Base-by-base conservation (phyloP, 257 asterid genomes). In the Fraxinus pennsylvanica region DNA sequence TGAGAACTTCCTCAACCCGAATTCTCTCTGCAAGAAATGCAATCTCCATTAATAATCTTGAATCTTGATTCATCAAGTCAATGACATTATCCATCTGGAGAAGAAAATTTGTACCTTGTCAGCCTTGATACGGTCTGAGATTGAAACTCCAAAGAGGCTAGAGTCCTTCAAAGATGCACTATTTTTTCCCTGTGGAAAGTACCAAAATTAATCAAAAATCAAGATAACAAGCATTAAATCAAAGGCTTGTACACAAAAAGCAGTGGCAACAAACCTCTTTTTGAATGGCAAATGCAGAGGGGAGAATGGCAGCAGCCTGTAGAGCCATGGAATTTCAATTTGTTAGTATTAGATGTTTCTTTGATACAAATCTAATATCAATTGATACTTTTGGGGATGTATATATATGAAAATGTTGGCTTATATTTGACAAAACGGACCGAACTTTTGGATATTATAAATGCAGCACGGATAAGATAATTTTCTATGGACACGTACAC, bases 281-380 rank as follows among this genome's bases (percentile, higher is more conserved):
- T 88, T 88, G 87, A 77, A 88, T 77, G 87, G 92, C 79, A 71
- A 90, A 84, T 72, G 90, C 77, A 67, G 96, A 84, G 22, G 97
- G 92, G 70, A 90, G 87, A 29, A 89, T 68, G 74, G 97, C 83
- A 81, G 96, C 91, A 80, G 97, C 81, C 68, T 91, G 98, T 61
- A 92, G 84, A 76, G 97, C 97, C 99, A 94, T 94, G 71, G 75
- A 61, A 75, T 57, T 54, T 9, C 45, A 29, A n/a, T 4, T 43
- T 41, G 14, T 8, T 9, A 41, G 15, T 41, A 41, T 41, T 41
- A 10, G 47, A 9, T 3, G 71, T 17, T 47, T 41, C 7, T 21
- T 74, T 72, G 36, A 70, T 33, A 52, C 22, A n/a, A 57, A 57
- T 57, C 27, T 57, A 47, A 68, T 32, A 33, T 33, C 39, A 71